Percentiles rank a stretch among this genome's conserved stretches.
Evolutionary conservation across 2,329 filamentous ascomycete genomes (phyloP).

Genomic region (Colletotrichum lindemuthianum): DNA sequence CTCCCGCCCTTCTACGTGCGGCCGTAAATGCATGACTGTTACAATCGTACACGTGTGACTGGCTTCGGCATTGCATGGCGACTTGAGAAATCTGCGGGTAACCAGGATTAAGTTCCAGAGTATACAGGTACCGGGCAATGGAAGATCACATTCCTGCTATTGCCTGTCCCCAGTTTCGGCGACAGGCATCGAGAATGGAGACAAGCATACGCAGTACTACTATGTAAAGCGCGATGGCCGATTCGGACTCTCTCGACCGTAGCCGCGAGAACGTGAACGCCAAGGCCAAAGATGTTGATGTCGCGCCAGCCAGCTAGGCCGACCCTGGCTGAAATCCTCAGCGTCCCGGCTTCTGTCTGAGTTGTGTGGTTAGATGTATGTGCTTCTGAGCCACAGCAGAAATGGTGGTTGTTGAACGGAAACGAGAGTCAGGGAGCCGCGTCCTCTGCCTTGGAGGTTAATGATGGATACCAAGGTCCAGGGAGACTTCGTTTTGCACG

Average conservation of each 20-base stretch:
- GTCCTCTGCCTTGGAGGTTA: slow-evolving; percentile 28
- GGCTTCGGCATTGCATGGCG: slow-evolving; percentile 11
- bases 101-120: slow-evolving; percentile 25
- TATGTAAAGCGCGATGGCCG: slow-evolving; percentile 9
- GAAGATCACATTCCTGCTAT: slow-evolving; percentile 18
- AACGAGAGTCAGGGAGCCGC: slow-evolving; percentile 18
- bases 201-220: not conserved
- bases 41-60: slow-evolving; percentile 1
- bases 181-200: not conserved
- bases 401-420: not conserved
- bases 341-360: slow-evolving; percentile 18
- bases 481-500: slow-evolving; percentile 7
- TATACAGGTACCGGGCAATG: not conserved
- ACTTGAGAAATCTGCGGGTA: slow-evolving; percentile 18
- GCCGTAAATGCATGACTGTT: not conserved
- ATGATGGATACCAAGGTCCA: slow-evolving; percentile 18
- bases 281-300: not conserved
- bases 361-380: not conserved
- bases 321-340: slow-evolving; percentile 1
- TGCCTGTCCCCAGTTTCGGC: not conserved
- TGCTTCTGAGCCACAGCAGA: not conserved
- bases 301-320: slow-evolving; percentile 13
- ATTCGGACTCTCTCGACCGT: slow-evolving; percentile 8
- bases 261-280: slow-evolving; percentile 3
- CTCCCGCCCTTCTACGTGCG: too few relatives aligned